A percentile compares a stretch with the other conserved stretches of the same genome.
Conservation (phyloP, 1,284 basidiomycete genomes). For the Apiotrichum montevideense region DNA sequence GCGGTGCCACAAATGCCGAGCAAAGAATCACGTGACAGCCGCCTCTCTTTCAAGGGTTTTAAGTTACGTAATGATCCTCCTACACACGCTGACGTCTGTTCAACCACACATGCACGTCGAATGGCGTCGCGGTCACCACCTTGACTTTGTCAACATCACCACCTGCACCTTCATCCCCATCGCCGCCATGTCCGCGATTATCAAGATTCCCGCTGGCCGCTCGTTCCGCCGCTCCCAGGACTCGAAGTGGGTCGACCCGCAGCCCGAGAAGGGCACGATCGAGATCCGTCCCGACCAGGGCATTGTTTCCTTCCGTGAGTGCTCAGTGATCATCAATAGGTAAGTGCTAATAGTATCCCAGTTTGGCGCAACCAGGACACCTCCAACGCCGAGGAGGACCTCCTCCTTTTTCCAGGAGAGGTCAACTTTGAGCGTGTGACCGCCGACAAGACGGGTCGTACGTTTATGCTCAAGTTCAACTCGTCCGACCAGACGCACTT, state of each 20-base stretch:
- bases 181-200: constrained; percentile 24
- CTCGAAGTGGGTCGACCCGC: constrained; percentile 44
- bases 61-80: background rate
- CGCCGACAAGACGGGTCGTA: constrained; percentile 29
- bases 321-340: background rate
- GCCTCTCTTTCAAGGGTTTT: no score
- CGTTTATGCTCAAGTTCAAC: constrained; percentile 43
- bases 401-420: constrained; percentile 47
- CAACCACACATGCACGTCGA: constrained; percentile 39
- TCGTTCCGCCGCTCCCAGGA: constrained; percentile 30
- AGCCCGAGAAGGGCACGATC: constrained; percentile 41
- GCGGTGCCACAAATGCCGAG: no score
- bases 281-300: constrained; percentile 40
- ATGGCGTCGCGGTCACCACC: constrained; percentile 47
- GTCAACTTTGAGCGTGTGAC: constrained; percentile 38
- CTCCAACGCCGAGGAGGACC: constrained; percentile 35
- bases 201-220: constrained; percentile 41
- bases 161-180: background rate
- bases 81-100: constrained; percentile 6
- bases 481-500: constrained; percentile 44
- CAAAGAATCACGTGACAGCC: no score
- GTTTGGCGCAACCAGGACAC: constrained; percentile 39
- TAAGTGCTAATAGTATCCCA: constrained; percentile 4
- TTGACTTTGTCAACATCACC: background rate
- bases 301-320: constrained; percentile 39